These are phyloP conservation scores for Coemansia javaensis DNA, from an alignment of 192 early-diverging fungal genomes.

Conservation along the genomic window DNA sequence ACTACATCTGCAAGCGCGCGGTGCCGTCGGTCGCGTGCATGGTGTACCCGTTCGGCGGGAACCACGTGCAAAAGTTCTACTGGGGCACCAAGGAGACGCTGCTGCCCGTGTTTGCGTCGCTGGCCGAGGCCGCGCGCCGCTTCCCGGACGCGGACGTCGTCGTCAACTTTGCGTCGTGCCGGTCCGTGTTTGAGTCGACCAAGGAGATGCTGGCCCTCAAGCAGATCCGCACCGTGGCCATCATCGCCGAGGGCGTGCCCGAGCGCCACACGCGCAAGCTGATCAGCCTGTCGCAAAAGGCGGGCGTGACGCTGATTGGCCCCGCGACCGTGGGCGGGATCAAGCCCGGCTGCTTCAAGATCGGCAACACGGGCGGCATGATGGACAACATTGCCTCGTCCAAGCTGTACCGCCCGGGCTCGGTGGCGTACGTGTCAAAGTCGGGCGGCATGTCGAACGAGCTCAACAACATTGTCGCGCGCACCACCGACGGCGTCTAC, in stretches of 20 bases:
- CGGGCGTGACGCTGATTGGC: constrained; percentile 85
- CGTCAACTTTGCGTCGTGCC: constrained; percentile 98
- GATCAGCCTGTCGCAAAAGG: constrained; percentile 73
- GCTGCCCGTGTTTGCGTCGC: constrained; percentile 84
- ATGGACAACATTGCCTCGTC: constrained; percentile 99
- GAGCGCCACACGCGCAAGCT: constrained; percentile 93
- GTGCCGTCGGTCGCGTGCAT: constrained; percentile 94
- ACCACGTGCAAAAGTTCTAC: constrained; percentile 99
- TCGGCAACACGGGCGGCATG: constrained; percentile 99
- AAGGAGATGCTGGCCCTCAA: constrained; percentile 74
- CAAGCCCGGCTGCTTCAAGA: constrained; percentile 99
- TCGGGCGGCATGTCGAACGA: constrained; percentile 99
- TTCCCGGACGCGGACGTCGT: constrained; percentile 92
- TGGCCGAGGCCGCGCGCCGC: constrained; percentile 75
- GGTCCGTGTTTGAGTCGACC: constrained; percentile 90
- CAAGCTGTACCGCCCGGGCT: constrained; percentile 94
- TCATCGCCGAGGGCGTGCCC: constrained; percentile 98
- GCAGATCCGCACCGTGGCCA: constrained; percentile 91
- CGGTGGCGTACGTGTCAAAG: constrained; percentile 97
- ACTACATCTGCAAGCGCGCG: constrained; percentile 94
- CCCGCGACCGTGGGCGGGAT: constrained; percentile 99
- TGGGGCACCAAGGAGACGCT: constrained; percentile 99
- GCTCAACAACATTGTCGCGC: constrained; percentile 98
- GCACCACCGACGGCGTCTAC: constrained; percentile 94
- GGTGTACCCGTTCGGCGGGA: constrained; percentile 98